A percentile compares a stretch with the other conserved stretches of the same genome.
These are phyloP conservation scores for Globisporangium perplexum DNA, from an alignment of 352 stramenopile species.

Conservation along the genomic window DNA sequence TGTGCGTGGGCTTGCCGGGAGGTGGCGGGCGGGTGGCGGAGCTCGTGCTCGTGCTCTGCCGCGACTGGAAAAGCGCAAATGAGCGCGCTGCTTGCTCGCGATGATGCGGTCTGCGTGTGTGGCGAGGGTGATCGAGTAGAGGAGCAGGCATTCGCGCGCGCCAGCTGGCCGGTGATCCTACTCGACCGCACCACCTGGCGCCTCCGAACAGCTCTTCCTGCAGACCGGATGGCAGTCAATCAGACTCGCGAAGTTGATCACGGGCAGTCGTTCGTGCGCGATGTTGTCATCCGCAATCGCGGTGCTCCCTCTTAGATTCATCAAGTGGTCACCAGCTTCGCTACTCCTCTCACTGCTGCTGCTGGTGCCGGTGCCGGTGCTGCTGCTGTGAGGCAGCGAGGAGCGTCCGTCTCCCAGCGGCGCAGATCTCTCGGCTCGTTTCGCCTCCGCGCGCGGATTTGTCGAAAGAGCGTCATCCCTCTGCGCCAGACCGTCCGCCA, in stretches of 20 bases:
- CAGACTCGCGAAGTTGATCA: background rate
- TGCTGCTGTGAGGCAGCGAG: conserved; percentile 9
- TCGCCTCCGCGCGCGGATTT: conserved; percentile 64
- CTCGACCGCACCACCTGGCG: background rate
- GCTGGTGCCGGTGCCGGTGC: background rate
- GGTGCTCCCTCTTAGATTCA: background rate
- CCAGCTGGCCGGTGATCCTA: background rate
- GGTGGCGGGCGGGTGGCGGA: no score
- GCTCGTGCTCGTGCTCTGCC: background rate
- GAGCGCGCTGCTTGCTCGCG: conserved; percentile 1
- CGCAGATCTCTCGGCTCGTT: conserved; percentile 60
- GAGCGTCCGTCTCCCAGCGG: conserved; percentile 10
- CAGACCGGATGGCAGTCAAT: background rate
- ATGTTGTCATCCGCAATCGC: background rate
- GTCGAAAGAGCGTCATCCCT: conserved; percentile 78
- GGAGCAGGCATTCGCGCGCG: background rate
- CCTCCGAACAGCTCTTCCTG: background rate
- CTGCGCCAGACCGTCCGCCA: conserved; percentile 16
- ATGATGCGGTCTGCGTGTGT: background rate
- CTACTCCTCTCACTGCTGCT: no score
- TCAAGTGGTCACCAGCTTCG: background rate
- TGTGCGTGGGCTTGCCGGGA: no score
- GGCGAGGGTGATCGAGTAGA: background rate
- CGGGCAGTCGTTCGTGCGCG: background rate
- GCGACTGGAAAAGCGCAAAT: background rate